Evolutionary conservation across 23 red algal species (phyloP), one percentile per base, ranked within the genome.

Genomic region (Gracilaria gracilis): DNA sequence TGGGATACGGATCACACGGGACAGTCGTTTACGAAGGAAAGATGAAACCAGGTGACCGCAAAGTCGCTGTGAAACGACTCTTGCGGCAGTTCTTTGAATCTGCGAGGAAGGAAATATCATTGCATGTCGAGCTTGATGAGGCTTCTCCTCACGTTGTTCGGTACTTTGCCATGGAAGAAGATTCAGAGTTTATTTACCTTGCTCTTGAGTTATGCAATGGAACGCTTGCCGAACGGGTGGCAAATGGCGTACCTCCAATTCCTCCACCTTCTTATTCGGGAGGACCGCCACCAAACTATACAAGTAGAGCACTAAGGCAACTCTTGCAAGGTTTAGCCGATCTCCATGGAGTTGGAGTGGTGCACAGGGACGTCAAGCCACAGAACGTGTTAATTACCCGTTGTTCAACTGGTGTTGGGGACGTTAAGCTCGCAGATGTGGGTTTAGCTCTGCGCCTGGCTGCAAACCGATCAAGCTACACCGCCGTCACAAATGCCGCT

Each of bases 161-260:
- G 21, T 99, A 99, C 83, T 99, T 93, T 62, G 97, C 97, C 2
- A 99, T 99, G 97, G 97, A 99, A 71, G 97, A 99, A 73, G 94
- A 93, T 84, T 72, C 82, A 8, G 90, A 96, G 37, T 99, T 96
- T 51, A 93, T 99, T 5, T 99, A 99, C 61, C 53, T 99, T 0
- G 97, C 97, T 17, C 88, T 99, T 27, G 94, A 99, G 55, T 86
- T 99, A 32, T 99, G 97, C 61, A 76, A 83, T 33, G 83, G 62
- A 14, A 91, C 94, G 39, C 72, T 99, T 33, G 90, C 89, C 31
- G 95, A 87, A 50, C 89, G 95, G 39, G 83, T 96, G 5, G 71
- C 75, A 54, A 58, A 82, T n/a, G 17, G 54, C 2, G 42, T 21
- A 40, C 88, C 89, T 48, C 95, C 88, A n/a, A 81, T 81, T 28